Evolutionary conservation across 345 rosid genomes (phyloP).

Genomic region (Sisymbrium irio): DNA sequence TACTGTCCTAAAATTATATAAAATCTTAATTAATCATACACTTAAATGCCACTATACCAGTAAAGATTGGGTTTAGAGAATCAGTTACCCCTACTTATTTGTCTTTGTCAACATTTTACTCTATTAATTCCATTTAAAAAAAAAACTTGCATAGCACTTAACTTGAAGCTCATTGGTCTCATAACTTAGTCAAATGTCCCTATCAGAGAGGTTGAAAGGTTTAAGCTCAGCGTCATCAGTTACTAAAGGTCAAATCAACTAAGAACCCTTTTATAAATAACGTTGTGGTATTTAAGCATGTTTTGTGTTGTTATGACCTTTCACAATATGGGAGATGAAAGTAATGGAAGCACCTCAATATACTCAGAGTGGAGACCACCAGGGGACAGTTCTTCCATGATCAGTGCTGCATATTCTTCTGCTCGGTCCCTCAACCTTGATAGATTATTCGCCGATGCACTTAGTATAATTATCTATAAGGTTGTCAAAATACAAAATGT

Average conservation of each 20-base stretch:
- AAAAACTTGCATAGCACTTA: conserved; percentile 24
- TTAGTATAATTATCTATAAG: conserved; percentile 74
- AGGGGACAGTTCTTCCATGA: conserved; percentile 79
- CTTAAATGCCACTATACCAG: neutral
- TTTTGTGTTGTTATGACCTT: conserved; percentile 5
- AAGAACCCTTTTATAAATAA: conserved; percentile 14
- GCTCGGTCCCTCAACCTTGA: conserved; percentile 93
- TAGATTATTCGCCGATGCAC: conserved; percentile 89
- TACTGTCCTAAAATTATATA: neutral
- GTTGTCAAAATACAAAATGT: conserved; percentile 16
- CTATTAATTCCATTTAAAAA: neutral
- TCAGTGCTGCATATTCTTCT: conserved; percentile 92
- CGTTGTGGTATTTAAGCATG: neutral
- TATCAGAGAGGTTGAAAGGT: conserved; percentile 14
- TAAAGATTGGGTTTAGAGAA: neutral
- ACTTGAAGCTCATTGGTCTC: conserved; percentile 20
- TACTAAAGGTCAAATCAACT: conserved; percentile 18
- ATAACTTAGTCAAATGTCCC: conserved; percentile 26
- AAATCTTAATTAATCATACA: neutral
- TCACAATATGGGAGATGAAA: neutral
- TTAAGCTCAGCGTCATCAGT: conserved; percentile 11
- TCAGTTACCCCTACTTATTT: conserved; percentile 9
- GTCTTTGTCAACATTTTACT: conserved; percentile 5
- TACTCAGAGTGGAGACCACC: conserved; percentile 58
- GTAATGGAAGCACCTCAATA: conserved; percentile 66